Percentiles rank a stretch among this genome's conserved stretches.
Evolutionary conservation across 1,139 yeast genomes (phyloP).

Genomic region (Debaryomycetaceae sp.): DNA sequence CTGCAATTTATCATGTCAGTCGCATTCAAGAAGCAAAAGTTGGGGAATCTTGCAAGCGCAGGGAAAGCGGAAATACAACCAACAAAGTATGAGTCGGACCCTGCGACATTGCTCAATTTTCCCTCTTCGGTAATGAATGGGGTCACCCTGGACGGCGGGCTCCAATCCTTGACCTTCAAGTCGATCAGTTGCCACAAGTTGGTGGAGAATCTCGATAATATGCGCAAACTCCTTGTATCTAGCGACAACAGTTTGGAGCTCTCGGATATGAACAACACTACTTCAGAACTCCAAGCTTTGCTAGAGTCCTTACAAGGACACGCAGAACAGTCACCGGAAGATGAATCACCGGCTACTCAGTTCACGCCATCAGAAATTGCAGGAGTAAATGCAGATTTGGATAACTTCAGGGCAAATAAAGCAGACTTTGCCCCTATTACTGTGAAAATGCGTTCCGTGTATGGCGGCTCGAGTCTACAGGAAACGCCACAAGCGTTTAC

Average conservation of each 20-base stretch:
- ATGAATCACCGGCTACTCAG: no score
- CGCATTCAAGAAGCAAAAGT: not conserved
- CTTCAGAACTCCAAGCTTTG: not conserved
- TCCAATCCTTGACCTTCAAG: slow-evolving; percentile 32
- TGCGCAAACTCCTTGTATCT: slow-evolving; percentile 8
- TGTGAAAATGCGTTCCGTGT: not conserved
- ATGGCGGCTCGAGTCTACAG: not conserved
- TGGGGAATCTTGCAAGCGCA: not conserved
- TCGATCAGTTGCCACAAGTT: slow-evolving; percentile 28
- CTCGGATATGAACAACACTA: not conserved
- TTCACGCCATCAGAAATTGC: no score
- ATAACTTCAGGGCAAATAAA: slow-evolving; percentile 4
- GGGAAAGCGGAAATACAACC: slow-evolving; percentile 8
- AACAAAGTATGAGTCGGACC: slow-evolving; percentile 22
- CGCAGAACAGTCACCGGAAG: slow-evolving; percentile 1
- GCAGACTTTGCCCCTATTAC: not conserved
- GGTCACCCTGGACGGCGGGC: slow-evolving; percentile 34
- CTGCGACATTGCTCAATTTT: slow-evolving; percentile 22
- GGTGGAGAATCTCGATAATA: slow-evolving; percentile 27
- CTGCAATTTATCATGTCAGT: not conserved
- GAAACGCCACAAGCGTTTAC: no score
- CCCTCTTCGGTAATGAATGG: slow-evolving; percentile 36
- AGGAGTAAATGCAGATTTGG: slow-evolving; percentile 1
- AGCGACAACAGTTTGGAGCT: not conserved
- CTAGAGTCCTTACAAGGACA: not conserved